phyloP scores from a whole-genome alignment of 2,329 filamentous ascomycete species.

The Pseudocercospora vitis region DNA sequence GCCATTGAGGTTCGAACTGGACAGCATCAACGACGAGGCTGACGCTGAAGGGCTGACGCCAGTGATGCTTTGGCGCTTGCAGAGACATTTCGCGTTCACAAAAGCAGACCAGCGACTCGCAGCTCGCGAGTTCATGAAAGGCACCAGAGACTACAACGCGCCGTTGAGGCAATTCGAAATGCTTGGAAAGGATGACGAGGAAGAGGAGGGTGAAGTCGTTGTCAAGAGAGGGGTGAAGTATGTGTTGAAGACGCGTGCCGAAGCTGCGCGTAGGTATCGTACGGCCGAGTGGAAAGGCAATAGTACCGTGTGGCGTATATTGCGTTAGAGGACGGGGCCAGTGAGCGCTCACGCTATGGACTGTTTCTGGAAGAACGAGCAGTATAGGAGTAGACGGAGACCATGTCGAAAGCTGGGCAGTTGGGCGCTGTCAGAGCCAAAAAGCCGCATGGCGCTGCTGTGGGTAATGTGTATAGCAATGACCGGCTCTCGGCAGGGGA shows the following conservation, averaged over 20 bases:
- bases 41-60: neutral
- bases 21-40: neutral
- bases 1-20: neutral
- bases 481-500: no score
- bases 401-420: no score
- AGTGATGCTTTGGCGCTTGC: constrained; percentile 5
- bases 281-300: constrained; percentile 7
- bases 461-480: no score
- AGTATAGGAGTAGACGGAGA: no score
- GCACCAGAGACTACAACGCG: neutral
- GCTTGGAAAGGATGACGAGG: neutral
- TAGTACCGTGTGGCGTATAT: neutral
- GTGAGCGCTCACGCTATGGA: neutral
- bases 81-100: neutral
- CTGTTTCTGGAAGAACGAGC: neutral
- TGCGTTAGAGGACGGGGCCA: neutral
- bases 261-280: constrained; percentile 6
- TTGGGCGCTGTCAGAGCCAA: no score
- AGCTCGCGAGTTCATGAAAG: neutral
- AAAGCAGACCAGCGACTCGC: neutral
- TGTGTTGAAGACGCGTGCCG: constrained; percentile 5
- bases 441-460: no score
- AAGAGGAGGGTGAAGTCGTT: neutral
- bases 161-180: neutral
- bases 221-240: neutral